phyloP scores from a whole-genome alignment of 805 yeast species.

The Hanseniaspora valbyensis region DNA sequence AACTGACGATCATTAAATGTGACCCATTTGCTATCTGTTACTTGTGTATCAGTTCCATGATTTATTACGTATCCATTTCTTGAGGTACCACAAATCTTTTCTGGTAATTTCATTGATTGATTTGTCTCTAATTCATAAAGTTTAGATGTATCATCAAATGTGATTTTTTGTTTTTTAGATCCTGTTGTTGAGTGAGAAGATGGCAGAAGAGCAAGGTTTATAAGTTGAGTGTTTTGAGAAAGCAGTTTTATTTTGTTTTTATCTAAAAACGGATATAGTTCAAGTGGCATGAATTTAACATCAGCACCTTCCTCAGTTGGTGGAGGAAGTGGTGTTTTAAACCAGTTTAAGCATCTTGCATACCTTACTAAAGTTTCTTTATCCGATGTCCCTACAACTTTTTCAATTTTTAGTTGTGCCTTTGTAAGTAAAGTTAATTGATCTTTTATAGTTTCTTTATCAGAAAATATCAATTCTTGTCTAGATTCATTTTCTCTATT shows the following conservation, averaged over 20 bases:
- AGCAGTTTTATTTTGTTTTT: not conserved
- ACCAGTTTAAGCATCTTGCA: conserved; percentile 26
- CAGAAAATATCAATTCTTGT: not conserved
- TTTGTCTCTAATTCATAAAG: not conserved
- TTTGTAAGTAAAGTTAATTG: not conserved
- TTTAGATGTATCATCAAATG: not conserved
- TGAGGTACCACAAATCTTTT: not conserved
- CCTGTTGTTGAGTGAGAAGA: not conserved
- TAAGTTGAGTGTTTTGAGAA: not conserved
- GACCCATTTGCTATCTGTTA: not conserved
- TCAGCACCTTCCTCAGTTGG: conserved; percentile 24
- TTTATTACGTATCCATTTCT: not conserved
- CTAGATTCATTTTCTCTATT: conserved; percentile 4
- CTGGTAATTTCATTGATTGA: not conserved
- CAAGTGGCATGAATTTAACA: not conserved
- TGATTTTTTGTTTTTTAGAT: not conserved
- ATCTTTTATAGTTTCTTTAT: conserved; percentile 1
- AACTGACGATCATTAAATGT: not conserved
- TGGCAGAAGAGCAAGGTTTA: not conserved
- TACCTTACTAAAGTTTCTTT: conserved; percentile 34
- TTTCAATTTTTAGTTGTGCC: conserved; percentile 28
- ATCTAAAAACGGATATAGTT: not conserved
- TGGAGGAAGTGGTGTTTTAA: conserved; percentile 24
- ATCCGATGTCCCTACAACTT: conserved; percentile 41
- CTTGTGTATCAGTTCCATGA: conserved; percentile 2